Percentiles rank a stretch among this genome's conserved stretches.
Evolutionary conservation across 345 rosid species (phyloP).

Genomic region (Luvunga scandens): DNA sequence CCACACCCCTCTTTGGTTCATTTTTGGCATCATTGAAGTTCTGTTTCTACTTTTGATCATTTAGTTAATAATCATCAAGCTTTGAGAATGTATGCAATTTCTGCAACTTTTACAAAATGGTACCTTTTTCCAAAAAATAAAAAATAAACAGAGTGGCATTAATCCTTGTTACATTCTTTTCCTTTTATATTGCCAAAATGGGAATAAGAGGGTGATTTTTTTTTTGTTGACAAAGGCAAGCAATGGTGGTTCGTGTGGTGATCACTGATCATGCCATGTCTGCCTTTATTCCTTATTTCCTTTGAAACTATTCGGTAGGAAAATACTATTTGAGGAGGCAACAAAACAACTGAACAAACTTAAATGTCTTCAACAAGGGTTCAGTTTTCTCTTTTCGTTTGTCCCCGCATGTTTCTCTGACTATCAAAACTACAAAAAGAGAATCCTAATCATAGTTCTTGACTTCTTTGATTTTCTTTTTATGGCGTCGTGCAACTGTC

Average conservation of each 20-base stretch:
- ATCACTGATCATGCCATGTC: neutral
- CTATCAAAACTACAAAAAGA: slow-evolving; percentile 4
- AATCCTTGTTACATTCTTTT: too few relatives aligned
- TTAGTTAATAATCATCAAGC: neutral
- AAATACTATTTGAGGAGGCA: neutral
- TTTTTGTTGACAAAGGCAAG: neutral
- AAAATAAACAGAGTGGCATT: too few relatives aligned
- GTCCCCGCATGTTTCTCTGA: neutral
- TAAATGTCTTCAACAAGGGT: slow-evolving; percentile 6
- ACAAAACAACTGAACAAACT: slow-evolving; percentile 5
- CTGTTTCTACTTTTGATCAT: neutral
- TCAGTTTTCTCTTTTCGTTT: neutral
- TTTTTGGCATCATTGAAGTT: neutral
- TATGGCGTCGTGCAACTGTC: neutral
- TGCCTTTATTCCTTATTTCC: neutral
- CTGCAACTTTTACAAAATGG: neutral
- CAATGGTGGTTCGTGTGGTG: neutral
- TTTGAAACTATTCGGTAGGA: slow-evolving; percentile 2
- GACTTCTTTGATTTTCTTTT: neutral
- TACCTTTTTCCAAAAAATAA: too few relatives aligned
- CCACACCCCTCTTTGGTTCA: neutral
- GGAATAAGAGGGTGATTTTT: neutral
- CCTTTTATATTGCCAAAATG: neutral
- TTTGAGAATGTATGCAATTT: neutral
- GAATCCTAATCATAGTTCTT: neutral